Base-by-base conservation (phyloP, 192 early-diverging fungal genomes). In the Coemansia furcata region DNA sequence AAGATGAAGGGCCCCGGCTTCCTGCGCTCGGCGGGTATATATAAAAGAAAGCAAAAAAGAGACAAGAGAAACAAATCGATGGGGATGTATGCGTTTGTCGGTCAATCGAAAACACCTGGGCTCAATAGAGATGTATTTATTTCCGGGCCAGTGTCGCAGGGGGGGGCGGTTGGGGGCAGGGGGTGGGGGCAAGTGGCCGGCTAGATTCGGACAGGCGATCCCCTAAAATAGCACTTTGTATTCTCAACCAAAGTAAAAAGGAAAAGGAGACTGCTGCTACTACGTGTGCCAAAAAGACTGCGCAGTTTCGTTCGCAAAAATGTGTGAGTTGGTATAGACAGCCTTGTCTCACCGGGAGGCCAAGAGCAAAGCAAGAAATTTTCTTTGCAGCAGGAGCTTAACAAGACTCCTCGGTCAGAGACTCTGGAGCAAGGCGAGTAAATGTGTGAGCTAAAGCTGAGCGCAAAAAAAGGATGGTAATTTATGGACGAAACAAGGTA, bases 181-280 rank as follows among this genome's bases (percentile, higher is more conserved):
- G 33, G 44, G 66, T 39, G 44, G 30, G 54, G 33, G 46, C 32
- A 7, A 33, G 30, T n/a, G 19, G 14, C 54, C 54, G 54, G 54
- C 54, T 33, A 33, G 46, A 47, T 47, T 47, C 54, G 14, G 19
- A 54, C 60, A 69, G 60, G 59, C 67, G 59, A 69, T 69, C 46
- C 67, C 67, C 67, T 63, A 69, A 69, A 69, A 69, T 69, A 69
- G 67, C 67, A 69, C 61, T 55, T 55, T 55, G 54, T 55, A 12
- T 47, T 47, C 54, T 55, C 54, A 55, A 11, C 47, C 32, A 33
- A 33, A 33, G 54, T 30, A 19, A 19, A 33, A 33, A n/a, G 17
- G 29, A 33, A 54, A 32, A 33, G 32, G 54, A 55, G 54, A 55
- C 54, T 55, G 54, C 54, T 55, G n/a, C n/a, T 47, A 47, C 46